These are phyloP conservation scores for Dissophora ornata DNA, from an alignment of 192 early-diverging fungal genomes.

Conservation along the genomic window DNA sequence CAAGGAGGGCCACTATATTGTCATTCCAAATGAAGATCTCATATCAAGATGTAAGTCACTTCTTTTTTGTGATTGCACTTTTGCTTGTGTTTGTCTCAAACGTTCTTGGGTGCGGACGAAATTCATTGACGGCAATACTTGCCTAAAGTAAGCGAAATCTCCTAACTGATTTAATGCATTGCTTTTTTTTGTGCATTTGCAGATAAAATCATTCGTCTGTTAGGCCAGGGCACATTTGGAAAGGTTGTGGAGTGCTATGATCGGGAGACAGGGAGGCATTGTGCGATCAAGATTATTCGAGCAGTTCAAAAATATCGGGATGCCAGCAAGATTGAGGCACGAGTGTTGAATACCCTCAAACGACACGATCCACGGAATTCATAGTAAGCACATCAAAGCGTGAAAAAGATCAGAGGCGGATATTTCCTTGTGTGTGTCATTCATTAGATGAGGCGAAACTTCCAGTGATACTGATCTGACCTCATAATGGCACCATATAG, in stretches of 20 bases:
- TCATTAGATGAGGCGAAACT: no score
- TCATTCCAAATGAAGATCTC: slow-evolving; percentile 77
- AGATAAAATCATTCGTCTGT: slow-evolving; percentile 85
- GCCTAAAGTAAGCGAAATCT: no score
- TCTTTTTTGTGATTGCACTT: background rate
- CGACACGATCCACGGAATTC: slow-evolving; percentile 82
- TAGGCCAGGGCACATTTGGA: slow-evolving; percentile 99
- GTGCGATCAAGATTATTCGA: slow-evolving; percentile 95
- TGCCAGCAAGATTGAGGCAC: slow-evolving; percentile 90
- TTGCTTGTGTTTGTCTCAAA: background rate
- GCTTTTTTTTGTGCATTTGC: background rate
- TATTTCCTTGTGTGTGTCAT: no score
- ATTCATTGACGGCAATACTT: background rate
- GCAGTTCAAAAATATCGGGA: slow-evolving; percentile 95
- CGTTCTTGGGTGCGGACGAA: slow-evolving; percentile 20
- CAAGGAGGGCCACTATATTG: slow-evolving; percentile 94
- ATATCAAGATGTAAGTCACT: slow-evolving; percentile 76
- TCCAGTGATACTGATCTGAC: no score
- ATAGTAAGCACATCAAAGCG: slow-evolving; percentile 78
- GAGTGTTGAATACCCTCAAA: slow-evolving; percentile 84
- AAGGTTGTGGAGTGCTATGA: slow-evolving; percentile 94
- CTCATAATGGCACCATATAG: no score
- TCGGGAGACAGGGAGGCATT: slow-evolving; percentile 60
- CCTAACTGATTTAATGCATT: background rate
- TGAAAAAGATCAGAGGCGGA: no score